phyloP scores from a whole-genome alignment of 2,329 filamentous ascomycete species.

The Diaporthe nobilis region DNA sequence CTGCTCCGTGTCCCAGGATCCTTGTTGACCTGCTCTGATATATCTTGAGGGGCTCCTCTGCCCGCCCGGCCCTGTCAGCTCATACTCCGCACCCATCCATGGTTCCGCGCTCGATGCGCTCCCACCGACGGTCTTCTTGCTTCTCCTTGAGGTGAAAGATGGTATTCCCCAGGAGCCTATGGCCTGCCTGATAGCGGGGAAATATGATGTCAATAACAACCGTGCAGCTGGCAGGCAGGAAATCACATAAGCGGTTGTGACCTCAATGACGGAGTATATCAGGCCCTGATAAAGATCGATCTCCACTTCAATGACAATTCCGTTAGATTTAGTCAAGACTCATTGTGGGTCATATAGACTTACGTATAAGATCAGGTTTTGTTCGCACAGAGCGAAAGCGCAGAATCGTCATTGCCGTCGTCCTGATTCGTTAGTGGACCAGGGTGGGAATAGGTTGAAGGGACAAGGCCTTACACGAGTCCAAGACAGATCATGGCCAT shows the following conservation, averaged over 20 bases:
- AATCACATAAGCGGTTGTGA: conserved; percentile 9
- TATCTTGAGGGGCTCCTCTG: not conserved
- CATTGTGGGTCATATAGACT: not conserved
- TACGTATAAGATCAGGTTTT: not conserved
- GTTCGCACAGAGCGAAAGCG: conserved; percentile 1
- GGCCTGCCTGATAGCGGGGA: conserved; percentile 4
- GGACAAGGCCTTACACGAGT: not conserved
- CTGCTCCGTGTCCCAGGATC: conserved; percentile 5
- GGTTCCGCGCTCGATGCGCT: conserved; percentile 13
- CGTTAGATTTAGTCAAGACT: not conserved
- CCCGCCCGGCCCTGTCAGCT: not conserved
- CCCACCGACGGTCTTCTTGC: conserved; percentile 3
- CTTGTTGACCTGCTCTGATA: conserved; percentile 3
- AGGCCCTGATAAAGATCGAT: not conserved
- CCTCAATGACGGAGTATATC: conserved; percentile 4
- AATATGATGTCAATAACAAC: not conserved
- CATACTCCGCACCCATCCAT: conserved; percentile 5
- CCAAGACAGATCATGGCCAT: conserved; percentile 19
- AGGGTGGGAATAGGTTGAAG: rapidly evolving
- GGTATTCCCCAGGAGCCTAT: conserved; percentile 7
- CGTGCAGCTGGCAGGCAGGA: conserved; percentile 6
- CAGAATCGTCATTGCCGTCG: conserved; percentile 13
- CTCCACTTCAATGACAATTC: not conserved
- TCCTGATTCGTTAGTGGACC: not conserved
- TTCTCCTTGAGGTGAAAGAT: not conserved